Evolutionary conservation across 257 asterid species (phyloP), one percentile per base, ranked within the genome.

Genomic region (Jaltomata sinuosa): DNA sequence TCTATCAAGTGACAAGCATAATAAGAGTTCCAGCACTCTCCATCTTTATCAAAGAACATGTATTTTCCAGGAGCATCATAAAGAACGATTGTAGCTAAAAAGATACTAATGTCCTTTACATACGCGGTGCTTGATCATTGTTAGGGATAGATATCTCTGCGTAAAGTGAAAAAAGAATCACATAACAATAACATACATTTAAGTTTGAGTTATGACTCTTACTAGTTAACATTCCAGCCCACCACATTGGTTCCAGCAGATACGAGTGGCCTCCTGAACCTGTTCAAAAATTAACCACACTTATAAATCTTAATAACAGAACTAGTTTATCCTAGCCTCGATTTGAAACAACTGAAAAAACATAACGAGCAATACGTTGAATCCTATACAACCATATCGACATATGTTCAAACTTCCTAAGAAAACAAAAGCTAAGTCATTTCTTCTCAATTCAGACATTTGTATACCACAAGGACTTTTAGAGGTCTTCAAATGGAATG

Each of bases 191-290:
- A 77, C 82, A 77, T 77, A 77, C 82, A 49, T 77, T 18, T 49
- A 29, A 77, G 82, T 29, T 29, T 49, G 82, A 77, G 82, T 77
- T 59, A 64, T 0, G 76, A 36, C 74, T 55, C 94, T 93, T 92
- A 96, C 98, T 96, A 65, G 98, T 76, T 82, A 90, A 68, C 96
- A 96, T 92, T 69, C 99, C 99, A 31, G 91, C 91, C 99, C 99
- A 96, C 99, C 99, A 96, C 93, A 91, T 87, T 12, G 99, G 99
- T 85, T 96, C 98, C 89, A 29, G 82, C 83, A 96, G 85, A 85
- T 96, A 96, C 1, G 97, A 84, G 82, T 81, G 92, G 71, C 99
- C 98, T 83, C 99, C 99, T 10, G 94, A 93, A 79, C 97, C 99
- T 96, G 89, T 84, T 61, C 6, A 85, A 54, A 36, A 31, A 29